A percentile compares a stretch with the other conserved stretches of the same genome.
Evolutionary conservation across 2,329 filamentous ascomycete genomes (phyloP).

Genomic region (Claviceps fusiformis): DNA sequence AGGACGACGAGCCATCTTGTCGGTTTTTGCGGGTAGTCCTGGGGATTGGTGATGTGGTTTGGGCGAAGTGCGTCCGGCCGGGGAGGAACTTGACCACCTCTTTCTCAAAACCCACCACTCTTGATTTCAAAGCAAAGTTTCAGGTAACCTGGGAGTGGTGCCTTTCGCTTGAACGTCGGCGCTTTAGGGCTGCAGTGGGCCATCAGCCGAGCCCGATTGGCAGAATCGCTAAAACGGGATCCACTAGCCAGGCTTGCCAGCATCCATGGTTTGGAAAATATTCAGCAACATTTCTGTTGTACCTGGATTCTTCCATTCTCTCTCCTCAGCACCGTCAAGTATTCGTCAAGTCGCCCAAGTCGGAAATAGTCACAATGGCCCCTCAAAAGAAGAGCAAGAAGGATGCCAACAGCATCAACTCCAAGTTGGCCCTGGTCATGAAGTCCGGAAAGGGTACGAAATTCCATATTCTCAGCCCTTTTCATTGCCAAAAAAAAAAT

Average conservation of each 20-base stretch:
- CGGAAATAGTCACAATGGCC: conserved; percentile 43
- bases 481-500: neutral
- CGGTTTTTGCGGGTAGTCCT: conserved; percentile 35
- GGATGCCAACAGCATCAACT: conserved; percentile 59
- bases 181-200: conserved; percentile 24
- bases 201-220: neutral
- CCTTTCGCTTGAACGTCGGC: conserved; percentile 23
- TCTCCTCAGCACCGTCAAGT: conserved; percentile 11
- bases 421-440: conserved; percentile 48
- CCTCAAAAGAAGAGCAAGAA: conserved; percentile 72
- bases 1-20: conserved; percentile 98
- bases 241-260: neutral
- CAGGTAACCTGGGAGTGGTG: conserved; percentile 18
- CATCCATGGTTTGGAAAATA: neutral
- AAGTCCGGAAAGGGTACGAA: conserved; percentile 61
- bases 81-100: conserved; percentile 16
- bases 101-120: conserved; percentile 18
- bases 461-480: neutral
- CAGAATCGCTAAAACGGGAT: neutral
- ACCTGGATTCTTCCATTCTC: neutral
- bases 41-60: conserved; percentile 21
- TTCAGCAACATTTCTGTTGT: neutral
- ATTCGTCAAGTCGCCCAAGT: conserved; percentile 17
- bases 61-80: conserved; percentile 17
- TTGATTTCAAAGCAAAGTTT: conserved; percentile 45